Evolutionary conservation across 2,329 filamentous ascomycete species (phyloP).

Genomic region (Penicillium olsonii): DNA sequence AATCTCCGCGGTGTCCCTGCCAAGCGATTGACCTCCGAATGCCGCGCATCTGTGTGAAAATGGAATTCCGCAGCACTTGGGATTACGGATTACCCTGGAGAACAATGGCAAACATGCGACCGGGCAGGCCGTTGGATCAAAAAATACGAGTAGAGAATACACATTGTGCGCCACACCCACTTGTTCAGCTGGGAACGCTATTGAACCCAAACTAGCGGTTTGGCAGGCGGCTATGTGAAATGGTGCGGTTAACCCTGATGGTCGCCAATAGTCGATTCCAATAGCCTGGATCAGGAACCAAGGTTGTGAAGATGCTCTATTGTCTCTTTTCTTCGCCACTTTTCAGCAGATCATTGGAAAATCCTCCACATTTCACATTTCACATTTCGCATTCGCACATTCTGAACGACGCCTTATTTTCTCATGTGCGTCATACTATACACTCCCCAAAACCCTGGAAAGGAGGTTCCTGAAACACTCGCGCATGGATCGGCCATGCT

Average conservation of each 20-base stretch:
- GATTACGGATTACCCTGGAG: background rate
- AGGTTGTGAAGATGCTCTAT: slow-evolving; percentile 11
- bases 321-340: slow-evolving; percentile 3
- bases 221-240: slow-evolving; percentile 17
- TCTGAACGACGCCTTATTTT: too few relatives aligned
- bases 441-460: background rate
- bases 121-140: background rate
- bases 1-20: too few relatives aligned
- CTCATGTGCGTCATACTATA: background rate
- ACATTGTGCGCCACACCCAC: background rate
- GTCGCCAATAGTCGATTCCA: slow-evolving; percentile 22
- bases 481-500: background rate
- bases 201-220: slow-evolving; percentile 22
- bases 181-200: slow-evolving; percentile 4
- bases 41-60: background rate
- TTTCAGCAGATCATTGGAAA: slow-evolving; percentile 6
- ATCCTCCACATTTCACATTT: slow-evolving; percentile 1
- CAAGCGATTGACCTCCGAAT: background rate
- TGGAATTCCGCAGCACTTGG: too few relatives aligned
- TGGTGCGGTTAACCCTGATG: slow-evolving; percentile 18
- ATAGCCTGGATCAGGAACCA: slow-evolving; percentile 13
- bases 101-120: background rate
- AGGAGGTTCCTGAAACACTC: background rate
- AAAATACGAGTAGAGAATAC: background rate
- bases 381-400: too few relatives aligned